Conservation (phyloP, 768 basidiomycete species). For the Suillus ampliporus region DNA sequence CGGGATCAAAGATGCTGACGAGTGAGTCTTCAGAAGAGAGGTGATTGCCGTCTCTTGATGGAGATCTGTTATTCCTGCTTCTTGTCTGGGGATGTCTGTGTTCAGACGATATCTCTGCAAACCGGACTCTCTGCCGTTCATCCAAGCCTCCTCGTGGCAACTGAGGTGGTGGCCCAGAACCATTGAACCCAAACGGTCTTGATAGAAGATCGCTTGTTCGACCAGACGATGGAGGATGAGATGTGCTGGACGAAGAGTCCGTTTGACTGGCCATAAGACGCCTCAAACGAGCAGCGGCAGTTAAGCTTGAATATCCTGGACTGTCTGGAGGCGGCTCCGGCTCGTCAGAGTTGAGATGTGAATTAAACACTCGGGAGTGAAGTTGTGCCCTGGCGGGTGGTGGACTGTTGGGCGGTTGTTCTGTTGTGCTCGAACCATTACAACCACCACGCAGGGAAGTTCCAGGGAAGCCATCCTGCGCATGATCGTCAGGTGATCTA, state of each 20-base stretch:
- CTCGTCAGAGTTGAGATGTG: conserved; percentile 32
- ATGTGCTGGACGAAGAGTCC: not conserved
- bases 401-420: no score
- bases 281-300: not conserved
- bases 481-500: no score
- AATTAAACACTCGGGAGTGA: conserved; percentile 19
- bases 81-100: conserved; percentile 4
- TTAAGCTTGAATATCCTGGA: not conserved
- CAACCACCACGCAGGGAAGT: no score
- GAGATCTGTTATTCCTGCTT: conserved; percentile 1
- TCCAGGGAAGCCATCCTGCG: no score
- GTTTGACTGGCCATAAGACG: not conserved
- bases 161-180: not conserved
- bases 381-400: conserved; percentile 41
- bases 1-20: conserved; percentile 1
- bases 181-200: not conserved
- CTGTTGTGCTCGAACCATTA: no score
- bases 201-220: not conserved
- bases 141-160: conserved; percentile 5
- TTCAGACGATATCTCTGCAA: conserved; percentile 1
- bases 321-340: conserved; percentile 1
- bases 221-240: not conserved
- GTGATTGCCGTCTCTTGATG: not conserved
- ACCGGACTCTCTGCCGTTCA: conserved; percentile 3
- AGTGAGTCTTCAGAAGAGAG: not conserved